phyloP scores from a whole-genome alignment of 75 land plant species.

The Ceratopteris richardii region DNA sequence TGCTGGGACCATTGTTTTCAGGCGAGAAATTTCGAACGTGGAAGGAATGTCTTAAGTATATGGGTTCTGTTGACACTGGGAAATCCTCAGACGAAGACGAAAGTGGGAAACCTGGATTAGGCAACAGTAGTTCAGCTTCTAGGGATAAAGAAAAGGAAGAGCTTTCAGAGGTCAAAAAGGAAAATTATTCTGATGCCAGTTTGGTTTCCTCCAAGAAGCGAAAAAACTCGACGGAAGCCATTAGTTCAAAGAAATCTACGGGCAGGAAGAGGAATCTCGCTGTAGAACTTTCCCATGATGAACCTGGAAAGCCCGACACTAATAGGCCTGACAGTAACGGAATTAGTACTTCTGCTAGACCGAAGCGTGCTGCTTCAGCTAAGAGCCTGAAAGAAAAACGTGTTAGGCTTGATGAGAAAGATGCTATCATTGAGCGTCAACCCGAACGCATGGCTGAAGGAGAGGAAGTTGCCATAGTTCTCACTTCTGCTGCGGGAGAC shows the following conservation, averaged over 20 bases:
- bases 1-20: conserved; percentile 2
- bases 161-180: conserved; percentile 1
- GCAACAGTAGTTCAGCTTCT: too few relatives aligned
- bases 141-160: neutral
- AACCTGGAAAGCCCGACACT: neutral
- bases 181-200: neutral
- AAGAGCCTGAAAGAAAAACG: conserved; percentile 55
- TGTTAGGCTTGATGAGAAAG: conserved; percentile 26
- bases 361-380: conserved; percentile 68
- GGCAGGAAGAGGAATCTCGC: neutral
- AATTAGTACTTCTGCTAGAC: conserved; percentile 20
- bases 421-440: conserved; percentile 37
- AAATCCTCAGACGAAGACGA: neutral
- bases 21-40: conserved; percentile 29
- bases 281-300: neutral
- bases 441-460: conserved; percentile 29
- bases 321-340: too few relatives aligned
- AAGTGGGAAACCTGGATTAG: neutral
- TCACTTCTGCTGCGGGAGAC: conserved; percentile 22
- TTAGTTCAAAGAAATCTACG: neutral
- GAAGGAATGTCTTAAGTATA: conserved; percentile 23
- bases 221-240: neutral
- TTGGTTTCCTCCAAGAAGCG: neutral
- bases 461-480: conserved; percentile 38
- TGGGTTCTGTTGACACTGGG: conserved; percentile 3